Percentiles rank a stretch among this genome's conserved stretches.
Conservation (phyloP, 2,329 filamentous ascomycete species). For the Trichoderma sp. region DNA sequence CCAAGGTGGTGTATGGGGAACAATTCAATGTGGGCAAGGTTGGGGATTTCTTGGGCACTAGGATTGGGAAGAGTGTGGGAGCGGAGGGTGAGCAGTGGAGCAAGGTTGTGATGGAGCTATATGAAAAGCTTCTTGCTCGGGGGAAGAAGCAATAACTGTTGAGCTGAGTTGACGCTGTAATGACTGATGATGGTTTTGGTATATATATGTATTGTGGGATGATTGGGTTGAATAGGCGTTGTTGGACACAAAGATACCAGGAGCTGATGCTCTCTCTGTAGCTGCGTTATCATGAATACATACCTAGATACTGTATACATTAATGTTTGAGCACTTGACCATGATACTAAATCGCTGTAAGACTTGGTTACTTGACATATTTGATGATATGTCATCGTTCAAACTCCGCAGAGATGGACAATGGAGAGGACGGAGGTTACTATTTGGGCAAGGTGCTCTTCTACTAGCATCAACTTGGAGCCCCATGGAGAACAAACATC, state of each 20-base stretch:
- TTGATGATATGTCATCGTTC: not conserved
- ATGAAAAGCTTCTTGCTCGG: slow-evolving; percentile 55
- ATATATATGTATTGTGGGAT: slow-evolving; percentile 19
- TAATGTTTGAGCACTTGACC: not conserved
- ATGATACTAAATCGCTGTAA: not conserved
- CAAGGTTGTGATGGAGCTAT: slow-evolving; percentile 56
- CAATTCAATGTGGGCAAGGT: slow-evolving; percentile 75
- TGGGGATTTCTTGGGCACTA: slow-evolving; percentile 64
- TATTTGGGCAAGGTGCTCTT: not conserved
- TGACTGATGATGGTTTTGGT: slow-evolving; percentile 34
- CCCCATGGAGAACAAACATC: slow-evolving; percentile 13
- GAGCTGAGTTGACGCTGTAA: slow-evolving; percentile 23
- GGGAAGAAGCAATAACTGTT: slow-evolving; percentile 48
- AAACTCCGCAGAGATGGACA: not conserved
- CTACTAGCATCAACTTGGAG: not conserved
- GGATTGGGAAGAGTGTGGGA: slow-evolving; percentile 48
- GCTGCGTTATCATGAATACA: not conserved
- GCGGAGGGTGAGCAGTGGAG: slow-evolving; percentile 51
- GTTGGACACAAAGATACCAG: slow-evolving; percentile 21
- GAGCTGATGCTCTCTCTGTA: slow-evolving; percentile 5
- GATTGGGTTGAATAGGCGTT: slow-evolving; percentile 21
- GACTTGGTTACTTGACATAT: not conserved
- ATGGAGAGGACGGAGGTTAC: not conserved
- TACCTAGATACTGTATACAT: not conserved
- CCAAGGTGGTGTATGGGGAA: slow-evolving; percentile 74